Conservation (phyloP, 83 land plant genomes). For the Larix sibirica region DNA sequence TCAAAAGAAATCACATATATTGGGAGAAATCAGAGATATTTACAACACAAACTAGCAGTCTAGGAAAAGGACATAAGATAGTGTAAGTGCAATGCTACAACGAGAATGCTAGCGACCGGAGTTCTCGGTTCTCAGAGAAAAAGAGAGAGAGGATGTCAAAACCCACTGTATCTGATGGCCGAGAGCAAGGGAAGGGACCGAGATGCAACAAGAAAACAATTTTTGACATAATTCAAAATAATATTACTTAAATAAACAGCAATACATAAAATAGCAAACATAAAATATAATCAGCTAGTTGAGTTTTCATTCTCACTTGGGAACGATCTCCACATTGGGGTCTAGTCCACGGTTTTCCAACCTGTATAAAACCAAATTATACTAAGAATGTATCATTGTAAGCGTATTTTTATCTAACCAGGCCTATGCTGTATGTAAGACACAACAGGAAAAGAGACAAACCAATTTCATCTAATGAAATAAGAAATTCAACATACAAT, state of each 20-base stretch:
- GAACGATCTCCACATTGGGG: slow-evolving; percentile 80
- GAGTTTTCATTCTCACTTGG: slow-evolving; percentile 52
- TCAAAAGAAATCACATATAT: too few relatives aligned
- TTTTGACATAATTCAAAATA: too few relatives aligned
- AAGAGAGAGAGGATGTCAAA: too few relatives aligned
- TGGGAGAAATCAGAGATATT: too few relatives aligned
- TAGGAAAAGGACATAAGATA: too few relatives aligned
- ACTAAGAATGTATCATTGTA: background rate
- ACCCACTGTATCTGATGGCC: too few relatives aligned
- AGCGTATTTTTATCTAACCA: background rate
- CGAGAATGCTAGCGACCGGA: too few relatives aligned
- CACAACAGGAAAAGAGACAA: background rate
- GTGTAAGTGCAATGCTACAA: too few relatives aligned
- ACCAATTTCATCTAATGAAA: background rate
- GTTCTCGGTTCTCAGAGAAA: too few relatives aligned
- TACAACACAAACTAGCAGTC: too few relatives aligned
- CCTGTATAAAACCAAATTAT: slow-evolving; percentile 30
- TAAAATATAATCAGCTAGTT: background rate
- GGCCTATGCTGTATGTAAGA: background rate
- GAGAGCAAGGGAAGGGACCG: too few relatives aligned
- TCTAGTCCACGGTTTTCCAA: slow-evolving; percentile 73
- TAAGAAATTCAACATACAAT: background rate
- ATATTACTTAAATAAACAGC: background rate
- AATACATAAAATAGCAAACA: background rate
- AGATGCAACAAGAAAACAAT: too few relatives aligned